Evolutionary conservation across 2,329 filamentous ascomycete genomes (phyloP).

Genomic region (Aspergillus aculeatus): DNA sequence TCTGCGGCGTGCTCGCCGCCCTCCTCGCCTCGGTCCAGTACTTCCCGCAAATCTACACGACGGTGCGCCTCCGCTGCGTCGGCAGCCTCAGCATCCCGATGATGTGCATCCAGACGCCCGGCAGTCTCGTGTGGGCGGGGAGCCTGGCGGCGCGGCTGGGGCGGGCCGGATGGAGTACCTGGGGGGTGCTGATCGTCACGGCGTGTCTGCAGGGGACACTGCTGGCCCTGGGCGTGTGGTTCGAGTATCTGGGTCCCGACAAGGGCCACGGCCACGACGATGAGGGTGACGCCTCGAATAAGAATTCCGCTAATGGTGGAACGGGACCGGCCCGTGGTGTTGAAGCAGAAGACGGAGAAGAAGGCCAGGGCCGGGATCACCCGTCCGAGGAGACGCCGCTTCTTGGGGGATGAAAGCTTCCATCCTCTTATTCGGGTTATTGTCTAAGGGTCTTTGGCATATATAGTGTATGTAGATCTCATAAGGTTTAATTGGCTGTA

Average conservation of each 20-base stretch:
- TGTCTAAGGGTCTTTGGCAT: no score
- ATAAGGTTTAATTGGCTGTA: no score
- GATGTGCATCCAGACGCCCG: conserved; percentile 97
- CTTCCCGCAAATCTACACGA: conserved; percentile 91
- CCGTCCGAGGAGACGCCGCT: conserved; percentile 39
- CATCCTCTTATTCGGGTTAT: no score
- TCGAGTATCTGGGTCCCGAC: conserved; percentile 50
- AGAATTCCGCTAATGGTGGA: conserved; percentile 9
- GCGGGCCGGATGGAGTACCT: conserved; percentile 85
- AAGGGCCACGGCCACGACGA: conserved; percentile 39
- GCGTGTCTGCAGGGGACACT: conserved; percentile 80
- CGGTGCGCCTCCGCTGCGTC: conserved; percentile 78
- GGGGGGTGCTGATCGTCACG: conserved; percentile 87
- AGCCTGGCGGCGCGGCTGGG: conserved; percentile 81
- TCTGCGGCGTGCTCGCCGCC: conserved; percentile 76
- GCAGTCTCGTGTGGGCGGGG: conserved; percentile 82
- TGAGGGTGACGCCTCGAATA: conserved; percentile 19
- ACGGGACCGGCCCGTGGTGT: neutral
- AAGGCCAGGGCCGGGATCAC: conserved; percentile 17
- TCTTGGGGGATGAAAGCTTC: conserved; percentile 23
- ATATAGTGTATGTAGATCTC: no score
- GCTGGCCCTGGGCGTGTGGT: conserved; percentile 76
- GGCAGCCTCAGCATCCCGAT: conserved; percentile 92
- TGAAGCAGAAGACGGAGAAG: conserved; percentile 1
- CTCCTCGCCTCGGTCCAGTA: conserved; percentile 84